Evolutionary conservation across 495 filamentous ascomycete species (phyloP).

Genomic region (Astrocystis sublimbata): DNA sequence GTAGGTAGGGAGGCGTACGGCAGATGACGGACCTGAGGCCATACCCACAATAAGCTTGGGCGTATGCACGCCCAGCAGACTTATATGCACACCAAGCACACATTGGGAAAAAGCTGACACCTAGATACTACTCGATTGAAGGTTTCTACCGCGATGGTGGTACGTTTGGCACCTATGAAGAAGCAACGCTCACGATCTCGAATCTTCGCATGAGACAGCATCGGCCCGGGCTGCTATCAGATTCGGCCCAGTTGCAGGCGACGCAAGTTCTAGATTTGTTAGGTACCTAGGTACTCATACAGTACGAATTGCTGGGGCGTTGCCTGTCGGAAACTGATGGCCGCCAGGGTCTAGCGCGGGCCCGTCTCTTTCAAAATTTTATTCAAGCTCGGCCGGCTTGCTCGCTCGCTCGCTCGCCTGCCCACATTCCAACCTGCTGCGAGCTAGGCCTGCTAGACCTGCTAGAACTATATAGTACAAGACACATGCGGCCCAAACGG

Average conservation of each 20-base stretch:
- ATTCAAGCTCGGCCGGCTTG: conserved; percentile 9
- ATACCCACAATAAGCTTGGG: background rate
- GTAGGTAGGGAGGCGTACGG: background rate
- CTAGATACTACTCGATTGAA: conserved; percentile 4
- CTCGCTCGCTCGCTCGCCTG: too few relatives aligned
- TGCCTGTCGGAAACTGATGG: background rate
- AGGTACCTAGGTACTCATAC: too few relatives aligned
- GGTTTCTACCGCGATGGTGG: background rate
- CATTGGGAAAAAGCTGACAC: conserved; percentile 1
- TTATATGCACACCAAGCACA: too few relatives aligned
- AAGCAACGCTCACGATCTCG: background rate
- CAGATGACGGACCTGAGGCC: background rate
- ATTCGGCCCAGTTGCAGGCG: too few relatives aligned
- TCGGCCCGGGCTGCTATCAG: conserved; percentile 1
- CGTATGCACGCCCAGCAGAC: background rate
- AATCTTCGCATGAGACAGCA: background rate
- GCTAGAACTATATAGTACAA: too few relatives aligned
- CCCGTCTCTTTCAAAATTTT: conserved; percentile 6
- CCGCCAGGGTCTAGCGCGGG: conserved; percentile 14
- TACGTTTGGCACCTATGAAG: background rate
- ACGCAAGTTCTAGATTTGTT: conserved; percentile 13
- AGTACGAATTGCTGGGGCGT: background rate
- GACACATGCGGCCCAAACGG: background rate
- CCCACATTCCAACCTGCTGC: too few relatives aligned
- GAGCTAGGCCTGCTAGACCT: too few relatives aligned